Conservation (phyloP, 73 alveolate genomes). For the Blepharisma stoltei region DNA sequence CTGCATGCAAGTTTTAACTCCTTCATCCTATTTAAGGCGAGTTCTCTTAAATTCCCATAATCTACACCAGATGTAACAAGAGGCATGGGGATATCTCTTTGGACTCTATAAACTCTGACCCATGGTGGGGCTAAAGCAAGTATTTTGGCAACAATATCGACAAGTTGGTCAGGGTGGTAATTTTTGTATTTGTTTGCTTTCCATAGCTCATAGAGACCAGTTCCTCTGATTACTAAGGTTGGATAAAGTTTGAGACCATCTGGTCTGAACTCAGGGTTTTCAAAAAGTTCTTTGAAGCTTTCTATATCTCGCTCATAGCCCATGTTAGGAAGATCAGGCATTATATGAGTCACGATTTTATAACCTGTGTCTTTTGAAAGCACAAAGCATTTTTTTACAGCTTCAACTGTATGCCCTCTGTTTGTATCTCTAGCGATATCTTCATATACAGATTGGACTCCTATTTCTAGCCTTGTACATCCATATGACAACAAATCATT, state of each 20-base stretch:
- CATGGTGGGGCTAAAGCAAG: slow-evolving; percentile 96
- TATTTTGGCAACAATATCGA: slow-evolving; percentile 94
- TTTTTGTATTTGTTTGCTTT: slow-evolving; percentile 93
- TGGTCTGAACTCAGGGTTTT: slow-evolving; percentile 95
- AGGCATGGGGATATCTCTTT: slow-evolving; percentile 99
- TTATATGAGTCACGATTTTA: slow-evolving; percentile 95
- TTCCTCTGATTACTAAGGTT: slow-evolving; percentile 95
- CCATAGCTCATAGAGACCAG: slow-evolving; percentile 98
- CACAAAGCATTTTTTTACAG: slow-evolving; percentile 88
- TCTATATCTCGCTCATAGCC: slow-evolving; percentile 97
- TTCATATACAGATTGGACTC: slow-evolving; percentile 94
- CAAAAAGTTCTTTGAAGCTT: slow-evolving; percentile 94
- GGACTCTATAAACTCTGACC: slow-evolving; percentile 95
- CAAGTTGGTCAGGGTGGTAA: slow-evolving; percentile 86
- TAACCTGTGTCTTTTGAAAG: slow-evolving; percentile 94
- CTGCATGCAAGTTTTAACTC: slow-evolving; percentile 95
- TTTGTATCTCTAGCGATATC: slow-evolving; percentile 98
- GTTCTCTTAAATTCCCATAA: slow-evolving; percentile 95
- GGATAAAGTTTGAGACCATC: slow-evolving; percentile 98
- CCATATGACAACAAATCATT: slow-evolving; percentile 94
- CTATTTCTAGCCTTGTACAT: slow-evolving; percentile 96
- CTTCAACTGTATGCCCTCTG: slow-evolving; percentile 97
- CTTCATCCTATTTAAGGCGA: slow-evolving; percentile 91
- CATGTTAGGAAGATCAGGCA: slow-evolving; percentile 99
- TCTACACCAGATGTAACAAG: slow-evolving; percentile 97